Evolutionary conservation across 192 early-diverging fungal species (phyloP), one percentile per base, ranked within the genome.

Genomic region (Allomyces macrogynus): DNA sequence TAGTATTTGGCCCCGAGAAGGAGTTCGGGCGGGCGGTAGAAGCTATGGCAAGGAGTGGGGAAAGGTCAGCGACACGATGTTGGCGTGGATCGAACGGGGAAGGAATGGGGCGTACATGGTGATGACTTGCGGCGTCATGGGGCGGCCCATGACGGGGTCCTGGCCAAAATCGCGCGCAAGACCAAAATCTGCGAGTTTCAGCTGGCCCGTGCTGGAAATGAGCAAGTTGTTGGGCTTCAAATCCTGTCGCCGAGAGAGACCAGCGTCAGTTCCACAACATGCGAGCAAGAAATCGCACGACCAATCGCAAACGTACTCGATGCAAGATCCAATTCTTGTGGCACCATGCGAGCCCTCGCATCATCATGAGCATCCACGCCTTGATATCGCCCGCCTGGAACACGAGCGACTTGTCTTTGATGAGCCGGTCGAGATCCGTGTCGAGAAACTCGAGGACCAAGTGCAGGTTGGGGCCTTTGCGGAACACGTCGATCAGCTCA

Each of bases 101-200:
- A 40, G 7, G 32, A 40, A 40, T 8, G 32, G 32, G 23, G 24
- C 9, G 11, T 70, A 86, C 77, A 86, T 74, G 27, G 93, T 97
- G 16, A 98, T 93, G 2, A 93, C 93, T 68, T 96, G 86, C 32
- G 92, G 86, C 4, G 93, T 93, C 88, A 99, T 88, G 20, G 80
- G 79, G 27, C 83, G 80, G 43, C 71, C 74, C 12, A 57, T 57
- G 49, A 14, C 12, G 11, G 85, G 81, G 71, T 92, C 87, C 44
- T 57, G 49, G 49, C 88, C 93, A 80, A 80, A 99, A 67, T 93
- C 90, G n/a, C 92, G 71, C n/a, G 96, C 91, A 42, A 99, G 74
- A 75, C 96, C 96, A 73, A 99, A 99, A 89, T 99, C 96, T 0
- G 91, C 96, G 74, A 99, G 75, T 69, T 99, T 99, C 26, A 99